Base-by-base conservation (phyloP, 345 rosid genomes). In the Gossypium rotundifolium region DNA sequence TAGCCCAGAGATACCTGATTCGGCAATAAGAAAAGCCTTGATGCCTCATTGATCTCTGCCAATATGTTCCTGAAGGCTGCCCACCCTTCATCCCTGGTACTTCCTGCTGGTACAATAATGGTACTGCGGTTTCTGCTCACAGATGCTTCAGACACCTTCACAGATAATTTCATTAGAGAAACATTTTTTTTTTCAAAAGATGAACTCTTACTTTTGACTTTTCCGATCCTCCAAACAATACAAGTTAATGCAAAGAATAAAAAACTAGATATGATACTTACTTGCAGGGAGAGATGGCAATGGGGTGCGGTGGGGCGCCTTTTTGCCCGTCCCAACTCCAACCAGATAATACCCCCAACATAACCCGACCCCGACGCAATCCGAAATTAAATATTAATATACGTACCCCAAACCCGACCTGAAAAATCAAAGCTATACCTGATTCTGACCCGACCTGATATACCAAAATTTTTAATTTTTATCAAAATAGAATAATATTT, bases 141-240 rank as follows among this genome's bases (percentile, higher is more conserved):
- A 33, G 98, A 93, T 81, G 99, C 98, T 87, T 95, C 99, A 58
- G 98, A 92, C 18, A 95, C 96, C 99, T 95, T 81, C 73, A 65
- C 7, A 49, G 13, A 49, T 11, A 2, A 61, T 46, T 61, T 62
- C 20, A 27, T 62, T 48, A 48, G 45, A 74, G 33, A 14, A 17
- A 61, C 18, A 7, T 6, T 29, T 29, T 25, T 58, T 9, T 14
- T 69, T 53, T 9, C 22, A 18, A 2, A 17, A 70, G 55, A 29
- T 52, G 61, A 70, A 23, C 71, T 52, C 59, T n/a, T 18, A 60
- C 55, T 45, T 27, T 29, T 51, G 16, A 51, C 4, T 27, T 69
- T 51, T 51, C 60, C 11, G 3, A 51, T 69, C 59, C 52, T 52
- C 46, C 73, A 17, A 69, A 69, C 20, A 66, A 45, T 52, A 27